These are phyloP conservation scores for Hyphopichia fennica DNA, from an alignment of 1,139 yeast genomes.

Conservation along the genomic window DNA sequence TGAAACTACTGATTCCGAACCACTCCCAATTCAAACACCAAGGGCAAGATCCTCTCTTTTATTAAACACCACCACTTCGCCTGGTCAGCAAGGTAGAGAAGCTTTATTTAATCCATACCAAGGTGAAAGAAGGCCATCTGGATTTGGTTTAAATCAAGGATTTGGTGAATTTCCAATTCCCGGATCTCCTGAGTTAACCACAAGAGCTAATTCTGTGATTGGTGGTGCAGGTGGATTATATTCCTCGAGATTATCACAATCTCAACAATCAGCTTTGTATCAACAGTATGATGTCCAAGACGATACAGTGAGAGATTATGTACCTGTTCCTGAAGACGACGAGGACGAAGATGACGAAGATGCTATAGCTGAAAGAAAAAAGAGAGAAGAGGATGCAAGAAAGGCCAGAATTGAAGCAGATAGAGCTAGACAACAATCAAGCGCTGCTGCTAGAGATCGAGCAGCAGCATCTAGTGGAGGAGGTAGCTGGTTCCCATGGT, in stretches of 20 bases:
- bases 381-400: slow-evolving; percentile 12
- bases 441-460: slow-evolving; percentile 8
- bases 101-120: slow-evolving; percentile 31
- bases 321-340: slow-evolving; percentile 47
- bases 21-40: slow-evolving; percentile 12
- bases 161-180: slow-evolving; percentile 49
- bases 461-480: slow-evolving; percentile 5
- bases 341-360: slow-evolving; percentile 42
- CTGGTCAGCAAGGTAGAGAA: slow-evolving; percentile 10
- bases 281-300: slow-evolving; percentile 50
- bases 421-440: slow-evolving; percentile 15
- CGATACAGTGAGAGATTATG: slow-evolving; percentile 47
- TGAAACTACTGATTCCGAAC: background rate
- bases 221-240: slow-evolving; percentile 35
- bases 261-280: slow-evolving; percentile 47
- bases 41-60: slow-evolving; percentile 14
- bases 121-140: slow-evolving; percentile 14
- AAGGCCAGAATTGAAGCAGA: slow-evolving; percentile 11
- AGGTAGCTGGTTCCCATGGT: slow-evolving; percentile 55
- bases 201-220: slow-evolving; percentile 47
- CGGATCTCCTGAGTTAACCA: slow-evolving; percentile 47
- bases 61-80: slow-evolving; percentile 6
- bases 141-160: slow-evolving; percentile 25
- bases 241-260: slow-evolving; percentile 44
- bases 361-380: slow-evolving; percentile 12